Percentiles rank a stretch among this genome's conserved stretches.
These are phyloP conservation scores for Ceratobasidium sp. DNA, from an alignment of 1,284 basidiomycete species.

Conservation along the genomic window DNA sequence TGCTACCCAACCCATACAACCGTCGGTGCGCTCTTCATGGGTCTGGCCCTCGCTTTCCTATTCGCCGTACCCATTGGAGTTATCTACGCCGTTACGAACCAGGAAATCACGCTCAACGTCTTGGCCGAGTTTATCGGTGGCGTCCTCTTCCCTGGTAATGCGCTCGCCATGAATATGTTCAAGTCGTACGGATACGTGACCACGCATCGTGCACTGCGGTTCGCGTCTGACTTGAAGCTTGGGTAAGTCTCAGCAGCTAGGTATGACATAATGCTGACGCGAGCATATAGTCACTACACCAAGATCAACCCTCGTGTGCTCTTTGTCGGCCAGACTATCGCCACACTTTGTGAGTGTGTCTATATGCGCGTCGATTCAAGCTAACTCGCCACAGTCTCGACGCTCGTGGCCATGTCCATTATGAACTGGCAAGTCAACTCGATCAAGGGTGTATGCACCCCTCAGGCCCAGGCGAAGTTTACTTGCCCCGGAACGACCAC, in stretches of 20 bases:
- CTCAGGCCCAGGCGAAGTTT: constrained; percentile 39
- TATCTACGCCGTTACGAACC: constrained; percentile 40
- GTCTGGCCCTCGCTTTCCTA: constrained; percentile 47
- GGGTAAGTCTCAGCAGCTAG: constrained; percentile 18
- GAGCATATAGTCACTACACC: constrained; percentile 42
- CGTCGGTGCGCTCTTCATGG: constrained; percentile 44
- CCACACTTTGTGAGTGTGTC: constrained; percentile 32
- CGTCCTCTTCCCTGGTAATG: constrained; percentile 44
- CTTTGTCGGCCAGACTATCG: constrained; percentile 42
- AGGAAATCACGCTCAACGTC: constrained; percentile 43
- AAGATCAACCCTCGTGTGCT: constrained; percentile 56
- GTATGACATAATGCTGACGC: not conserved
- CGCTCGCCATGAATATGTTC: constrained; percentile 45
- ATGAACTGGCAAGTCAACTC: constrained; percentile 39
- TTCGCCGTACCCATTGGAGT: constrained; percentile 44
- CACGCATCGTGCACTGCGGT: constrained; percentile 43
- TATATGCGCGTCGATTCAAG: constrained; percentile 1
- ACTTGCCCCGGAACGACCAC: constrained; percentile 38
- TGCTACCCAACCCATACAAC: constrained; percentile 47
- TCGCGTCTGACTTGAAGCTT: constrained; percentile 45
- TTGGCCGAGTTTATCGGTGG: constrained; percentile 46
- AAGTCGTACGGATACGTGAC: constrained; percentile 50
- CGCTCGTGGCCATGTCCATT: constrained; percentile 39
- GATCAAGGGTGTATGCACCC: constrained; percentile 41
- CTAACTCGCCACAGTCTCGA: constrained; percentile 4